Base-by-base conservation (phyloP, 768 basidiomycete genomes). In the Zangia roseola region DNA sequence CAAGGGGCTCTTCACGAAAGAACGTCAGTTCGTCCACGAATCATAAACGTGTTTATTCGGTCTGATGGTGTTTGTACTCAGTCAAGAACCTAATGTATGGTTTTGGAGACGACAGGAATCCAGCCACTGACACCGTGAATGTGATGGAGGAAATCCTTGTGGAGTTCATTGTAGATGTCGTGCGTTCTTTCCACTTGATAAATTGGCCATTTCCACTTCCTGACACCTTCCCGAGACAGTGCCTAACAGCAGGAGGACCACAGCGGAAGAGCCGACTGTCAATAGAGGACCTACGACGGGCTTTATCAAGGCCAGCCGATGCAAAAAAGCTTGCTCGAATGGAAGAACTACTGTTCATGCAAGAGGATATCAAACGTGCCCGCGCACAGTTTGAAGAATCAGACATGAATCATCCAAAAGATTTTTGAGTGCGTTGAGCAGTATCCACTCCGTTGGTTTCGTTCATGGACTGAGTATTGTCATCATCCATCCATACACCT, bases 141-240 rank as follows among this genome's bases (percentile, higher is more conserved):
- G 88, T 94, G 33, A 89, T 95, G 90, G 92, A 95, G 63, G 92
- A 95, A 62, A 92, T 95, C 45, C 71, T 95, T 43, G 80, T 93
- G 36, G 91, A 94, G 65, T 94, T 90, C 55, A 90, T 97, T 56
- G 82, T 84, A 26, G 93, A 97, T 59, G 79, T 95, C 10, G 93
- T 95, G 62, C 54, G 91, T 79, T 36, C 39, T 38, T 51, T 56
- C 47, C 39, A 10, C 45, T 30, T 14, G 30, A 30, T 45, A 38
- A n/a, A 50, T 20, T 40, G 37, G n/a, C 17, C 25, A 36, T 38
- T 21, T 31, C 14, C 40, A 39, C 24, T 31, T 50, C 24, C 21
- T 53, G 43, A 49, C 33, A 47, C 50, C 34, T 54, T 26, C 19
- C 43, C 45, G 52, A 31, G 44, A 40, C 60, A 91, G 90, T 91